phyloP scores from a whole-genome alignment of 116 monocot species.

The Zostera marina region DNA sequence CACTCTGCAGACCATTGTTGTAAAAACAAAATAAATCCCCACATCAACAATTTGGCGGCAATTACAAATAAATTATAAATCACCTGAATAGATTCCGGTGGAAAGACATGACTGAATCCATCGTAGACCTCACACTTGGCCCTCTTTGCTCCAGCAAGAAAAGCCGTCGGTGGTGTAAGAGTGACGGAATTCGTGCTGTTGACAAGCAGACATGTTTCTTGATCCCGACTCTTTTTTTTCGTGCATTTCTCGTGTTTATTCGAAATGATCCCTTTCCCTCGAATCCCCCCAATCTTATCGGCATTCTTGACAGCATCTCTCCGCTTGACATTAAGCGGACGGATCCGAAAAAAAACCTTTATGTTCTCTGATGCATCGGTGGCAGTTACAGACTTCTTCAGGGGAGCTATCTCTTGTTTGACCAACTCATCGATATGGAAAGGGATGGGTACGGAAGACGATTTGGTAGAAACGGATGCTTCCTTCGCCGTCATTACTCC shows the following conservation, averaged over 20 bases:
- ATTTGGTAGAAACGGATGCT: constrained; percentile 2
- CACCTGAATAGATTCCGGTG: constrained; percentile 60
- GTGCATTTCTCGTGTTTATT: constrained; percentile 7
- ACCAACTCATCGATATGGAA: constrained; percentile 16
- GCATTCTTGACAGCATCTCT: constrained; percentile 3
- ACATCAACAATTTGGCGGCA: no score
- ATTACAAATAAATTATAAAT: not conserved
- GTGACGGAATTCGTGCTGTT: constrained; percentile 44
- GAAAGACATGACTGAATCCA: constrained; percentile 61
- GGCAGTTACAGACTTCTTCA: not conserved
- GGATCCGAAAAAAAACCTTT: constrained; percentile 69
- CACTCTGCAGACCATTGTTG: constrained; percentile 20
- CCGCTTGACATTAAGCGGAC: constrained; percentile 27
- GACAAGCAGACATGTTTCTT: constrained; percentile 25
- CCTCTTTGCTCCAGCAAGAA: constrained; percentile 30
- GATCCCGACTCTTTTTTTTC: not conserved
- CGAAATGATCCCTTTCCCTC: constrained; percentile 3
- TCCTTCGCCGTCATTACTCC: constrained; percentile 11
- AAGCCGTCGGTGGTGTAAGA: constrained; percentile 15
- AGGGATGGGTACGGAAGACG: constrained; percentile 11
- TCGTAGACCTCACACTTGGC: constrained; percentile 60
- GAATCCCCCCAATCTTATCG: not conserved
- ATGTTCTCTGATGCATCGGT: constrained; percentile 23
- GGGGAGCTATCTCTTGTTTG: not conserved
- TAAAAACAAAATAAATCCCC: not conserved